A percentile compares a stretch with the other conserved stretches of the same genome.
Evolutionary conservation across 2,329 filamentous ascomycete genomes (phyloP).

Genomic region (Dothideomycetes sp.): DNA sequence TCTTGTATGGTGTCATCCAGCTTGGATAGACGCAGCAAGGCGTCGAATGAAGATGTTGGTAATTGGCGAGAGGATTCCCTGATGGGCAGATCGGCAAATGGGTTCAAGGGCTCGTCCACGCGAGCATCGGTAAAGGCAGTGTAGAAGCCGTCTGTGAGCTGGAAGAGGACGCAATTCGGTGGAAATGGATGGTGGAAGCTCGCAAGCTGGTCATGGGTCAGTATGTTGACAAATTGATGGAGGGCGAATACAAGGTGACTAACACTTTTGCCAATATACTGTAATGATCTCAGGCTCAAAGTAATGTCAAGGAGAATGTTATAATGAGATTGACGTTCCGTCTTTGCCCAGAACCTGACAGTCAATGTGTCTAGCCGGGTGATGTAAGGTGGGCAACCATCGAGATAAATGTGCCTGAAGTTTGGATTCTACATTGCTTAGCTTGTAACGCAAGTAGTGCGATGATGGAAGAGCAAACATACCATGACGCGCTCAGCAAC

Average conservation of each 20-base stretch:
- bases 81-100: constrained; percentile 20
- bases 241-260: constrained; percentile 11
- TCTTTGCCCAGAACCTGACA: constrained; percentile 64
- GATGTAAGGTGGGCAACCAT: constrained; percentile 48
- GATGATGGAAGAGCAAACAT: too few relatives aligned
- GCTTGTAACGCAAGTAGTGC: too few relatives aligned
- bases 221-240: not conserved
- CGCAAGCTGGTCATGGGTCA: constrained; percentile 30
- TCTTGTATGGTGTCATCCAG: constrained; percentile 88
- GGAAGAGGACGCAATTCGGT: constrained; percentile 72
- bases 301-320: constrained; percentile 61
- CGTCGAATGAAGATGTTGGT: constrained; percentile 73
- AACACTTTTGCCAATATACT: constrained; percentile 61
- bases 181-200: constrained; percentile 62
- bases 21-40: constrained; percentile 77
- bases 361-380: constrained; percentile 55
- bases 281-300: constrained; percentile 60
- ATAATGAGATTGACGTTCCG: constrained; percentile 40
- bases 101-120: constrained; percentile 24
- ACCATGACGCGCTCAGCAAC: constrained; percentile 63
- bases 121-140: constrained; percentile 60
- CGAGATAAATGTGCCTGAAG: constrained; percentile 75
- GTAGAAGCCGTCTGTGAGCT: constrained; percentile 79
- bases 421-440: too few relatives aligned
- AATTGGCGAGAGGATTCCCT: constrained; percentile 34